These are phyloP conservation scores for Elaeagnus macrophylla DNA, from an alignment of 306 rosid genomes.

Conservation along the genomic window DNA sequence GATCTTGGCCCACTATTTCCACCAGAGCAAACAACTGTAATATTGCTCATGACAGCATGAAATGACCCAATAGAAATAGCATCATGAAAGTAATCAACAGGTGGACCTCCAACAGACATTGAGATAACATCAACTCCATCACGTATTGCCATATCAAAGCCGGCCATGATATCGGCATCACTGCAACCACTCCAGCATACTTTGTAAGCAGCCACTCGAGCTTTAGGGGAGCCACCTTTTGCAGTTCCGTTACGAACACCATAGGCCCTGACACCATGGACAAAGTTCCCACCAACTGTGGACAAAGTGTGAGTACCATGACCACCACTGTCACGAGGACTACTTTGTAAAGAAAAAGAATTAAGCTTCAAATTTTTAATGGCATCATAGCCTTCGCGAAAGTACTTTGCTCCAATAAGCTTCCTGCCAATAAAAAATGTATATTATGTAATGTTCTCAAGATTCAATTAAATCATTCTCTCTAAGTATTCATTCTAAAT, in stretches of 20 bases:
- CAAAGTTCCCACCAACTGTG: conserved; percentile 56
- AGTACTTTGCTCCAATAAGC: conserved; percentile 69
- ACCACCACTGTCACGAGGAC: conserved; percentile 40
- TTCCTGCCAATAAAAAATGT: conserved; percentile 27
- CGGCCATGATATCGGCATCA: conserved; percentile 12
- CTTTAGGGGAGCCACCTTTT: conserved; percentile 68
- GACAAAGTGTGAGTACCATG: conserved; percentile 83
- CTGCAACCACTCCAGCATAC: conserved; percentile 19
- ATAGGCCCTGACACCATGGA: conserved; percentile 31
- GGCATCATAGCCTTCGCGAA: conserved; percentile 41
- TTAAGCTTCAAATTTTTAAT: background rate
- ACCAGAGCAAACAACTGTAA: conserved; percentile 26
- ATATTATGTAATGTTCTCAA: too few species aligned
- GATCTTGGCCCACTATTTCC: conserved; percentile 24
- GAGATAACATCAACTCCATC: conserved; percentile 50
- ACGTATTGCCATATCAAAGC: conserved; percentile 39
- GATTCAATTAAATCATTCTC: too few species aligned
- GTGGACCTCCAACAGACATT: conserved; percentile 8
- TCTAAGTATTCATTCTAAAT: too few species aligned
- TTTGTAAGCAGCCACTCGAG: conserved; percentile 47
- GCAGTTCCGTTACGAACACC: conserved; percentile 64
- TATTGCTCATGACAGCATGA: conserved; percentile 38
- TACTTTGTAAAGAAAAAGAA: background rate
- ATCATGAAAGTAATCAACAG: conserved; percentile 13
- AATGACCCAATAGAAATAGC: conserved; percentile 36